Evolutionary conservation across 176 grass and related monocot genomes (phyloP).

Genomic region (Aegilops bicornis): DNA sequence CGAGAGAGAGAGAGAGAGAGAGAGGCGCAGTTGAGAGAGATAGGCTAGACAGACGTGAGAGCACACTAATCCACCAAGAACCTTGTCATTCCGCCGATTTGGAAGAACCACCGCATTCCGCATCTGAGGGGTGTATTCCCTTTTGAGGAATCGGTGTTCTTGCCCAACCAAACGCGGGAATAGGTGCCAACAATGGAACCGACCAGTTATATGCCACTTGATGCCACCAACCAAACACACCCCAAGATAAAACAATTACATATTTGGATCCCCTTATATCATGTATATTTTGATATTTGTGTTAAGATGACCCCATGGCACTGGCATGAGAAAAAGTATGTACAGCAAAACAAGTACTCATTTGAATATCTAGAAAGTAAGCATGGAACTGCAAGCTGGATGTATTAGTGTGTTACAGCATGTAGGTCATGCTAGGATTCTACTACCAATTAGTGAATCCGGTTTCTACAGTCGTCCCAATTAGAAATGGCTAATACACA

Average conservation of each 20-base stretch:
- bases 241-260: not conserved
- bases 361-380: not conserved
- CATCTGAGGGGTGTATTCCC: no score
- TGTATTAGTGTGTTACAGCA: constrained; percentile 17
- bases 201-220: no score
- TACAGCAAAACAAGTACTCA: not conserved
- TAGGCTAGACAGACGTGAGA: no score
- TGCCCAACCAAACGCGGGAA: no score
- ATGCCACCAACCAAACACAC: no score
- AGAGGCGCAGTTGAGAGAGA: no score
- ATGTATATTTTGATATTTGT: not conserved
- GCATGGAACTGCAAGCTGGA: not conserved
- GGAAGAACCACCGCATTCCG: no score
- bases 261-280: not conserved
- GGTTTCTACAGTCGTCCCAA: not conserved
- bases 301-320: not conserved
- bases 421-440: not conserved
- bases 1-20: no score
- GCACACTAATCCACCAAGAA: no score
- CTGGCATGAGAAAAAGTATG: not conserved
- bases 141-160: no score
- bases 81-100: no score
- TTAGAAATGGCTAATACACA: not conserved
- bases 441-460: not conserved
- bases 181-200: no score